Base-by-base conservation (phyloP, 805 yeast genomes). In the Metschnikowia santaceciliae region DNA sequence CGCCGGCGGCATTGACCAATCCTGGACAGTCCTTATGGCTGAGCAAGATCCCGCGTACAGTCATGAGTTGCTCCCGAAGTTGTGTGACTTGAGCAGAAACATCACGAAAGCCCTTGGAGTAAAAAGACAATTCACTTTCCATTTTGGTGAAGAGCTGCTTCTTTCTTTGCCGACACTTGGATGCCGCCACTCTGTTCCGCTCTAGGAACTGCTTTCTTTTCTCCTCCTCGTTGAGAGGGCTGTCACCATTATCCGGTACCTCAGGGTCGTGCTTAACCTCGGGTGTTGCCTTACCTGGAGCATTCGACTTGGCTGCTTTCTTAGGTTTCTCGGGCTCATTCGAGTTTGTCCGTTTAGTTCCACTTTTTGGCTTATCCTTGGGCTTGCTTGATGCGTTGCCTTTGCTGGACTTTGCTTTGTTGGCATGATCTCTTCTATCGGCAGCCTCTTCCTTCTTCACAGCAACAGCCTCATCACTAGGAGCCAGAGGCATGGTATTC, bases 131-230 rank as follows among this genome's bases (percentile, higher is more conserved):
- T 64, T 90, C 95, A 43, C 77, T 81, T 65, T 90, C 95, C 81
- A 94, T 85, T 58, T 85, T 86, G 51, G 81, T 83, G 33, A 90
- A 80, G 75, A 86, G 85, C 64, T 88, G 90, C 72, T 94, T 94
- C 75, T 94, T 94, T 51, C 97, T 80, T 68, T 88, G 96, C 53
- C 99, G 81, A 74, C 98, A 94, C 65, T 90, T 91, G 22, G 94
- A 83, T 0, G 99, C 99, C 0, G 99, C 99, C 8, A 94, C 82
- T 51, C 99, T 78, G 67, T 94, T 94, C 55, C 98, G 77, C 65
- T 94, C 99, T 56, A 94, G 69, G 61, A 82, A 92, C 63, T 75
- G 84, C 64, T 77, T 82, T 55, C 91, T 79, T 62, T 88, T 90
- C 13, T 69, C 72, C 30, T 62, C 71, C 42, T 70, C 70, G 11